Evolutionary conservation across 78 protist genomes (phyloP), one percentile per base, ranked within the genome.

Genomic region (Neovahlkampfia damariscottae): DNA sequence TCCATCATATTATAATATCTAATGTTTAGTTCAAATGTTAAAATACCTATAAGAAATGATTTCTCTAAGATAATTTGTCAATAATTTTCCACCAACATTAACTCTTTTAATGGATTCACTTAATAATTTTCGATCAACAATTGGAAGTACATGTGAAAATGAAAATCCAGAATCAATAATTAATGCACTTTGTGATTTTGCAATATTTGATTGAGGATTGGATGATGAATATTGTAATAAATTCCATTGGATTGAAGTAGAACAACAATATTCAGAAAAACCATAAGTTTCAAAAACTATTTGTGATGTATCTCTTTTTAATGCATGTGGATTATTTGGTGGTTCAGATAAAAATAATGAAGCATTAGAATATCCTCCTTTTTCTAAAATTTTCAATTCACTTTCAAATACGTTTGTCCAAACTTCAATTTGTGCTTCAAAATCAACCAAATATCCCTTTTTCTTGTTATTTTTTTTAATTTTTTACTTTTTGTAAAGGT

Each of bases 1-100:
- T 88, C 89, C 92, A 88, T 88, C 88, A 88, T 70, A 68, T 88
- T 82, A 83, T 74, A 84, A n/a, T n/a, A n/a, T n/a, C n/a, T n/a
- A n/a, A n/a, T n/a, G n/a, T n/a, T n/a, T n/a, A n/a, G n/a, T n/a
- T n/a, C n/a, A n/a, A n/a, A n/a, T n/a, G n/a, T n/a, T n/a, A n/a
- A n/a, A n/a, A 32, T 85, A 71, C 19, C 92, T 41, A 68, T 76
- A 82, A 2, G 86, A 77, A 0, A 88, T 40, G 29, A 85, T 59
- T n/a, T 87, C 86, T 36, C 83, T 88, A 1, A 88, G 67, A 41
- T 82, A 76, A 76, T 88, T 88, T 28, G 92, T 88, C 32, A 88
- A 50, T 29, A 82, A 0, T 38, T 88, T 88, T 29, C 92, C 92
- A 30, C 92, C 92, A 3, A 88, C 59, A 29, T 73, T 38, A 39